Conservation (phyloP, 441 rosid genomes). For the Bruguiera hainesii region DNA sequence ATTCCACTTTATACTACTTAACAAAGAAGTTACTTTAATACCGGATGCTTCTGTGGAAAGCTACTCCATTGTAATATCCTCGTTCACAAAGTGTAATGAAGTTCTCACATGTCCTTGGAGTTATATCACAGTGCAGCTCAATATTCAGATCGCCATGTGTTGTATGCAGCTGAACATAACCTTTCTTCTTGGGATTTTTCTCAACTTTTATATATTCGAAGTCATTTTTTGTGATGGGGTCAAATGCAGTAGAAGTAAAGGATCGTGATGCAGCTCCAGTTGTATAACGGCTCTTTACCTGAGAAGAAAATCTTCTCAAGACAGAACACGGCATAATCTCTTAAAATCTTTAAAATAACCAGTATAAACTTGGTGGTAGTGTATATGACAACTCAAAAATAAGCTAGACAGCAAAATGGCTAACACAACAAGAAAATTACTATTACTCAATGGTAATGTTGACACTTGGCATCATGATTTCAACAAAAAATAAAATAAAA, state of each 20-base stretch:
- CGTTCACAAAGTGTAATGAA: constrained; percentile 81
- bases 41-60: constrained; percentile 82
- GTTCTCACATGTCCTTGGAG: constrained; percentile 93
- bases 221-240: constrained; percentile 86
- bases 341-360: background rate
- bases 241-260: constrained; percentile 87
- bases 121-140: constrained; percentile 87
- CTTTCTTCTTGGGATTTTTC: constrained; percentile 94
- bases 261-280: constrained; percentile 96
- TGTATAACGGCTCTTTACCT: constrained; percentile 87
- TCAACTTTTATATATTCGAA: constrained; percentile 83
- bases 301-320: constrained; percentile 31
- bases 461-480: background rate
- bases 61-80: constrained; percentile 83
- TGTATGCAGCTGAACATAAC: constrained; percentile 84
- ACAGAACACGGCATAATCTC: constrained; percentile 10
- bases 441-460: no score
- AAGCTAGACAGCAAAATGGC: background rate
- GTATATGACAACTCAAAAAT: background rate
- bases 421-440: background rate
- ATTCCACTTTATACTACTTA: background rate
- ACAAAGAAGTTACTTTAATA: constrained; percentile 23
- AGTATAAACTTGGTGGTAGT: background rate
- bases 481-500: background rate
- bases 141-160: constrained; percentile 93